Base-by-base conservation (phyloP, 768 basidiomycete species). In the Lepiota brunneoincarnata region DNA sequence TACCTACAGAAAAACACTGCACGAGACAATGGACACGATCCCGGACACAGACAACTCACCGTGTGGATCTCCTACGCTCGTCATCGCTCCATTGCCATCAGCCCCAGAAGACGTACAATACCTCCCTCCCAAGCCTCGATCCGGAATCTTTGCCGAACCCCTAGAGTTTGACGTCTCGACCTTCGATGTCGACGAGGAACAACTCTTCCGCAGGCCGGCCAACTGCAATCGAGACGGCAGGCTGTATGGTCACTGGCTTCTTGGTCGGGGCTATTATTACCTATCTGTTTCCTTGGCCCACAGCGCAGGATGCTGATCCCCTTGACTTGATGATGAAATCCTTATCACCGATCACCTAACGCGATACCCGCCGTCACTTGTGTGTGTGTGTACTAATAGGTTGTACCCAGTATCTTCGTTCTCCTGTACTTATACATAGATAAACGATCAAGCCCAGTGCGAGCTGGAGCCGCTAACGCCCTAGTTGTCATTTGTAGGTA, bases 171-270 rank as follows among this genome's bases (percentile, higher is more conserved):
- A 52, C 43, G 24, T 28, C 35, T 45, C 50, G 17, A 34, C 28
- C 6, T 49, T 49, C 15, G 24, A 49, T 12, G 56, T 58, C 26
- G 58, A 58, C 7, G 59, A 59, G 6, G 49, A 55, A 35, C 44
- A 45, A 2, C 39, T 50, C 3, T 39, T 48, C 42, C 51, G 49
- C 18, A 61, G 61, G 7, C 51, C 67, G n/a, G 17, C 56, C 62
- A 5, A 60, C 55, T 18, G 60, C 69, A 17, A 58, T 62, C 4
- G 73, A 75, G 38, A 71, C 69, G 4, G 69, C 74, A 3, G 71
- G 71, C 10, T 72, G 69, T 52, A 55, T 75, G 15, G 70, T 74
- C 21, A 71, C 84, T 18, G 86, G 85, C 35, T 81, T 87, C 60
- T 69, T 87, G 45, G 62, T 70, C 38, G 70, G 70, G 18, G 68